Evolutionary conservation across 768 basidiomycete species (phyloP), one percentile per base, ranked within the genome.

Genomic region (Pisolithus albus): DNA sequence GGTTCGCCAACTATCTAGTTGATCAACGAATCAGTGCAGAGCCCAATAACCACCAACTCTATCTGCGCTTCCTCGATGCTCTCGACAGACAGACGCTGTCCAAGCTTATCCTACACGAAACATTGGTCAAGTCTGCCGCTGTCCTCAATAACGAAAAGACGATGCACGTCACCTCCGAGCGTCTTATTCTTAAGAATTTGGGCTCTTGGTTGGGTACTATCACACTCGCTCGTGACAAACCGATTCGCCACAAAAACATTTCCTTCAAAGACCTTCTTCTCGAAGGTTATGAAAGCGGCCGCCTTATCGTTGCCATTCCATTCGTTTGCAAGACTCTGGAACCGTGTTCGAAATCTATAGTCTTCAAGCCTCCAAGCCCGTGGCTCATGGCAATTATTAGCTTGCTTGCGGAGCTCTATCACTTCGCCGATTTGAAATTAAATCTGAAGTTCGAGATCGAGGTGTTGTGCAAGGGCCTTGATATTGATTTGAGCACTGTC

Each of bases 391-490:
- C 89, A 0, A 89, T 99, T 56, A 76, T 98, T 60, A 83, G 87
- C 57, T 76, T 98, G 40, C 80, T 98, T 42, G 89, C 84, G 41
- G 96, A 99, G 66, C 79, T 99, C n/a, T 98, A 99, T 68, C 90
- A 94, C 65, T 94, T 86, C 61, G 95, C 92, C 5, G 94, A 98
- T 59, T 77, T 98, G 55, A 95, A 95, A 70, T 75, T 98, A 50
- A 96, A 97, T 64, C 79, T 93, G 65, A 98, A 97, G 70, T 99
- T 99, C 63, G 96, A 98, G 70, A 98, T 99, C 50, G 96, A 99
- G 69, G 85, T 97, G 37, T 73, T 98, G 18, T 98, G 95, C 78
- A 94, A 92, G 67, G 81, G 82, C 30, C 81, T 99, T 30, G 84
- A 91, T 26, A 81, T 99, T 58, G 85, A 92, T 60, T 78, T 97